These are phyloP conservation scores for Phytophthora capsici DNA, from an alignment of 352 stramenopile genomes.

Conservation along the genomic window DNA sequence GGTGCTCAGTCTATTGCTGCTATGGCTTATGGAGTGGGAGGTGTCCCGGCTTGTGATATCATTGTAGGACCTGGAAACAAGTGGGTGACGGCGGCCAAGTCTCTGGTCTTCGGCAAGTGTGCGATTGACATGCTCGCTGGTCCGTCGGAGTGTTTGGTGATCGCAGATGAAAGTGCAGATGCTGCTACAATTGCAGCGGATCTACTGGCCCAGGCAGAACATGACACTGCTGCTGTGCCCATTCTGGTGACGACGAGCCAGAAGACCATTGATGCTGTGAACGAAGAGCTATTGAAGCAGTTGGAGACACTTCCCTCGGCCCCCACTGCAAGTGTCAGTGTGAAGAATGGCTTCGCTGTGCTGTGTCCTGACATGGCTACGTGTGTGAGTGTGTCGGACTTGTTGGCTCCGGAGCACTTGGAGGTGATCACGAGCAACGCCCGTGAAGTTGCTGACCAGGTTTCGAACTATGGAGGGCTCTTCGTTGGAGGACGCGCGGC, in stretches of 20 bases:
- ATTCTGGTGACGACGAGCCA: conserved; percentile 95
- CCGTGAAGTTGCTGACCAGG: conserved; percentile 80
- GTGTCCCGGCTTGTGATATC: conserved; percentile 95
- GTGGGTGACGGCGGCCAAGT: conserved; percentile 99
- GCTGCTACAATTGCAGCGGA: conserved; percentile 77
- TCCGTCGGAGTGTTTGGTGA: conserved; percentile 98
- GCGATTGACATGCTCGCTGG: conserved; percentile 99
- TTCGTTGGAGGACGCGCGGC: conserved; percentile 96
- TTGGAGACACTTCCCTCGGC: conserved; percentile 76
- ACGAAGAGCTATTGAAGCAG: conserved; percentile 81
- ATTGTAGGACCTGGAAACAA: conserved; percentile 99
- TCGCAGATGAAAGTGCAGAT: conserved; percentile 93
- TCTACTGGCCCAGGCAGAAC: conserved; percentile 92
- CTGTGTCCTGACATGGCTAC: conserved; percentile 72
- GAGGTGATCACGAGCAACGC: conserved; percentile 92
- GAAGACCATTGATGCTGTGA: conserved; percentile 91
- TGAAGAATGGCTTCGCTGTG: conserved; percentile 82
- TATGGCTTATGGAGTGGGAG: conserved; percentile 95
- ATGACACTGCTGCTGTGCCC: conserved; percentile 97
- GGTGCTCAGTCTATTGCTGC: conserved; percentile 92
- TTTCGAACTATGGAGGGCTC: conserved; percentile 89
- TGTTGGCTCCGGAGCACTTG: conserved; percentile 88
- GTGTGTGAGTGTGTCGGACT: conserved; percentile 87
- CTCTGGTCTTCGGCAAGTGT: conserved; percentile 96
- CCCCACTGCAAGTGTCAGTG: conserved; percentile 67